Base-by-base conservation (phyloP, 78 protist species). In the slime mould (Dictyostelium discoideum) region DNA sequence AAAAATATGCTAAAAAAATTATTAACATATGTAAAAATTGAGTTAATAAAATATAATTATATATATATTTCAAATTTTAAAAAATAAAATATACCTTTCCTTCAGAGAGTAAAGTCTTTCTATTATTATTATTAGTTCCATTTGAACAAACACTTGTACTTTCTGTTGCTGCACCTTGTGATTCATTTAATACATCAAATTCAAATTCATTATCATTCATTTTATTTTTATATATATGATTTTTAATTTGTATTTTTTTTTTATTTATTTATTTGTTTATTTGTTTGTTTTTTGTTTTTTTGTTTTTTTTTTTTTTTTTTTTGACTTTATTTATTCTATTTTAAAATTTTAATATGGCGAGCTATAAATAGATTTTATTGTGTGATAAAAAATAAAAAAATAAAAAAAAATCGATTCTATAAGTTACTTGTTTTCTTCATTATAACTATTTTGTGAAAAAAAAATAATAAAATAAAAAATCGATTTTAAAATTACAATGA, bases 1-100 rank as follows among this genome's bases (percentile, higher is more conserved):
- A 44, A 79, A 39, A 42, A 79, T 79, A 79, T 79, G 84, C 84
- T 79, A n/a, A n/a, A n/a, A n/a, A n/a, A n/a, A n/a, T 32, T 32
- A 32, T 32, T 32, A 32, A 32, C 37, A 32, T 32, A 32, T 32
- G 0, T 32, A 32, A 32, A 32, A 32, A 32, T 32, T 32, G 37
- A 1, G 37, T 32, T 32, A 32, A 32, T 32, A 32, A 32, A 1
- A 32, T 32, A 32, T 32, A 32, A 32, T 32, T 32, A 32, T 32
- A 32, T 32, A 32, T 32, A 32, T 32, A 32, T 32, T 32, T 32
- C n/a, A n/a, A n/a, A n/a, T 32, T 32, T 32, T 32, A 32, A 32
- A 32, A 32, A 32, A 32, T 32, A 32, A 32, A 32, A 32, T 1
- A 32, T 32, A 79, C 84, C 32, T 44, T 79, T 79, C 84, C 84